Conservation (phyloP, 2,329 filamentous ascomycete species). For the Xylaria polymorpha region DNA sequence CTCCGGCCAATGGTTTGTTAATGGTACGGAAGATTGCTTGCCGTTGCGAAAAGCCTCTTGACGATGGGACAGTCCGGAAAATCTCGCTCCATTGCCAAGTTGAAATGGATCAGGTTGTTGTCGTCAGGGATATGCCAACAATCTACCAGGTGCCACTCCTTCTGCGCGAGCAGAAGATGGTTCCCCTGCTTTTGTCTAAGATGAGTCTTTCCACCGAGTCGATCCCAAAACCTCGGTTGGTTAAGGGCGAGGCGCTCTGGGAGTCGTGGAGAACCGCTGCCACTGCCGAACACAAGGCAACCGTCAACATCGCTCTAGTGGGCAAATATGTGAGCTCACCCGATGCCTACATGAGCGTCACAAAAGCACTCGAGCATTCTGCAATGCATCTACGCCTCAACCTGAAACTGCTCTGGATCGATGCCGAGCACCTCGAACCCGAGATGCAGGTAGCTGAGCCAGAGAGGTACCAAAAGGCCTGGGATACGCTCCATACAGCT, state of each 20-base stretch:
- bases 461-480: constrained; percentile 83
- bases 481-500: constrained; percentile 81
- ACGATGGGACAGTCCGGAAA: constrained; percentile 81
- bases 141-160: constrained; percentile 97
- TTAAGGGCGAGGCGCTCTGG: constrained; percentile 79
- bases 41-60: constrained; percentile 83
- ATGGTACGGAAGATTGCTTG: constrained; percentile 78
- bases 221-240: constrained; percentile 64
- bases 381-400: constrained; percentile 87
- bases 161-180: constrained; percentile 82
- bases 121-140: constrained; percentile 88
- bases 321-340: constrained; percentile 90
- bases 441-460: constrained; percentile 70
- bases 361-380: constrained; percentile 89
- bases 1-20: constrained; percentile 36
- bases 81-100: constrained; percentile 92
- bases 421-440: constrained; percentile 84
- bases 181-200: constrained; percentile 69
- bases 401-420: constrained; percentile 84
- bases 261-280: constrained; percentile 80
- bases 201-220: constrained; percentile 71
- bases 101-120: constrained; percentile 84
- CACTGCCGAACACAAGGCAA: constrained; percentile 73
- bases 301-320: constrained; percentile 85
- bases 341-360: constrained; percentile 85